These are phyloP conservation scores for Dipodascopsis uninucleata DNA, from an alignment of 805 yeast species.

Conservation along the genomic window DNA sequence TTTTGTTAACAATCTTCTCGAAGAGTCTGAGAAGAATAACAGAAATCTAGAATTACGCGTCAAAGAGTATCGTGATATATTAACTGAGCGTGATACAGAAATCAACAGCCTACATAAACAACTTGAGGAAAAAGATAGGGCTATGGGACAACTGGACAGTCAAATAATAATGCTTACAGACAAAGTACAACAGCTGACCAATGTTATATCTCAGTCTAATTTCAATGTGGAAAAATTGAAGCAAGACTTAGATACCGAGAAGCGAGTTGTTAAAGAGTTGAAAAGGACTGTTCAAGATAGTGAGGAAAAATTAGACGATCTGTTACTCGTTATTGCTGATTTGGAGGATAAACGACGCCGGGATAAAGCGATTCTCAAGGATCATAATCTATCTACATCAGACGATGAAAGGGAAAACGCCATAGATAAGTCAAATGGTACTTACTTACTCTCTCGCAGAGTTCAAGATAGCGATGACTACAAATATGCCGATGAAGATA, in stretches of 20 bases:
- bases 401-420: constrained; percentile 19
- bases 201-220: too few species aligned
- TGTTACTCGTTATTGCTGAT: constrained; percentile 72
- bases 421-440: too few species aligned
- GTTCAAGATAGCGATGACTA: constrained; percentile 59
- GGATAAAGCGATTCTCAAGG: constrained; percentile 32
- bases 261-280: constrained; percentile 18
- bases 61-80: constrained; percentile 24
- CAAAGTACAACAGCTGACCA: too few species aligned
- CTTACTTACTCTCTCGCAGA: too few species aligned
- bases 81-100: constrained; percentile 31
- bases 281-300: constrained; percentile 10
- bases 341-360: constrained; percentile 71
- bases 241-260: constrained; percentile 44
- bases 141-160: constrained; percentile 33
- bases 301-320: constrained; percentile 57
- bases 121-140: constrained; percentile 35
- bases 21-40: constrained; percentile 24
- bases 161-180: too few species aligned
- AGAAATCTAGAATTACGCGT: constrained; percentile 24
- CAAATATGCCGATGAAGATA: constrained; percentile 50
- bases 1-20: constrained; percentile 13
- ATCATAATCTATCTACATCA: constrained; percentile 25
- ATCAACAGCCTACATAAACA: constrained; percentile 33
- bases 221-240: constrained; percentile 33